phyloP scores from a whole-genome alignment of 164 flowering plant species.

The Warburgia ugandensis region DNA sequence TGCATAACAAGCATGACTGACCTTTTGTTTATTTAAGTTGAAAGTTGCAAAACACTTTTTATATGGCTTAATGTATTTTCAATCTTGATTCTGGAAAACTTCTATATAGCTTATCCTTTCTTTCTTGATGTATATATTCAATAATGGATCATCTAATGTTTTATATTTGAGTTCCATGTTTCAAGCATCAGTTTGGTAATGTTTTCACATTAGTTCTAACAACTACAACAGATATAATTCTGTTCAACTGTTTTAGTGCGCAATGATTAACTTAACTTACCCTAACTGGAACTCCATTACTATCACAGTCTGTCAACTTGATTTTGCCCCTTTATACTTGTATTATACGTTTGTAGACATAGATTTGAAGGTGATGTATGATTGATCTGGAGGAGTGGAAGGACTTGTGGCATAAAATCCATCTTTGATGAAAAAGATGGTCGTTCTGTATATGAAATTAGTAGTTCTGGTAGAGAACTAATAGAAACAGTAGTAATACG shows the following conservation, averaged over 20 bases:
- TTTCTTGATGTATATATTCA: too few species aligned
- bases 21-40: background rate
- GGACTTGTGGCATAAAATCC: too few species aligned
- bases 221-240: too few species aligned
- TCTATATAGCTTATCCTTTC: too few species aligned
- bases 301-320: background rate
- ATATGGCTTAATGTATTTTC: too few species aligned
- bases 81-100: too few species aligned
- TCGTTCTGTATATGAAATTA: constrained; percentile 56
- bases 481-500: too few species aligned
- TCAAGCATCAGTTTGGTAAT: background rate
- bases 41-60: background rate
- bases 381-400: constrained; percentile 70
- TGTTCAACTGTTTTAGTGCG: too few species aligned
- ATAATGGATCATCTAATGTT: too few species aligned
- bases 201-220: background rate
- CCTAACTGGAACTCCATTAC: background rate
- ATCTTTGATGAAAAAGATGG: constrained; percentile 59
- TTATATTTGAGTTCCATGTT: background rate
- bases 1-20: background rate
- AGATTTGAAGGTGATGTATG: constrained; percentile 55
- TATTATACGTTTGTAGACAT: constrained; percentile 46
- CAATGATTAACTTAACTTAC: too few species aligned
- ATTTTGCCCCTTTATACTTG: background rate
- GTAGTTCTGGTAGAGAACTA: too few species aligned